Base-by-base conservation (phyloP, 208 protist genomes). In the Crithidia bombi region DNA sequence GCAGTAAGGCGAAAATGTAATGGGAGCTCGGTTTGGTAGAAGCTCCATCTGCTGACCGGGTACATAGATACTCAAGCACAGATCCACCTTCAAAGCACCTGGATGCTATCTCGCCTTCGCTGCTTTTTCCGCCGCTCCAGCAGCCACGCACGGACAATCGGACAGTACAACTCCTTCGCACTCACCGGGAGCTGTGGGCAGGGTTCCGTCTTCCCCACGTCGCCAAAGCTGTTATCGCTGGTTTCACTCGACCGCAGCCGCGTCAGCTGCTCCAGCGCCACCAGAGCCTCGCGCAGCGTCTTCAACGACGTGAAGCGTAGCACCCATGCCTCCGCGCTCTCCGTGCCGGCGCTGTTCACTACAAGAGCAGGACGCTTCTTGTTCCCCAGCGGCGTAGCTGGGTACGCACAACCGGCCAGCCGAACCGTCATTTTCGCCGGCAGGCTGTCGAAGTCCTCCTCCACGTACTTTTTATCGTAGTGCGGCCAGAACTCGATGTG, bases 381-480 rank as follows among this genome's bases (percentile, higher is more conserved):
- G 14, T 21, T 26, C 2, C 33, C 19, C 9, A 21, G 25, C 17
- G 25, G 33, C 19, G 5, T 59, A 17, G 7, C 9, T 9, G 51
- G 35, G 23, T 33, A 57, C 23, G 51, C 51, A 5, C 14, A 23
- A 30, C 30, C 51, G 30, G 30, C 51, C 7, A 57, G 30, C 23
- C 51, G 30, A 21, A 57, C 38, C 4, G 51, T 38, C 23, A 57
- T 25, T 30, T 39, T 57, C 15, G 51, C 30, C 51, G 11, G 9
- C 28, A 57, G 30, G 30, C 51, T 39, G 30, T 57, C 10, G 30
- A 57, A 57, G 12, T 21, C 17, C 51, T 57, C 30, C 9, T 57
- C 51, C 17, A 57, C 30, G 30, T 57, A 57, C 51, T 57, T 57
- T 3, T 19, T 38, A 11, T 57, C 30, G 30, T 57, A 57, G 28